A percentile compares a stretch with the other conserved stretches of the same genome.
Evolutionary conservation across 2,329 filamentous ascomycete species (phyloP).

Genomic region (Atkinsonella hypoxylon): DNA sequence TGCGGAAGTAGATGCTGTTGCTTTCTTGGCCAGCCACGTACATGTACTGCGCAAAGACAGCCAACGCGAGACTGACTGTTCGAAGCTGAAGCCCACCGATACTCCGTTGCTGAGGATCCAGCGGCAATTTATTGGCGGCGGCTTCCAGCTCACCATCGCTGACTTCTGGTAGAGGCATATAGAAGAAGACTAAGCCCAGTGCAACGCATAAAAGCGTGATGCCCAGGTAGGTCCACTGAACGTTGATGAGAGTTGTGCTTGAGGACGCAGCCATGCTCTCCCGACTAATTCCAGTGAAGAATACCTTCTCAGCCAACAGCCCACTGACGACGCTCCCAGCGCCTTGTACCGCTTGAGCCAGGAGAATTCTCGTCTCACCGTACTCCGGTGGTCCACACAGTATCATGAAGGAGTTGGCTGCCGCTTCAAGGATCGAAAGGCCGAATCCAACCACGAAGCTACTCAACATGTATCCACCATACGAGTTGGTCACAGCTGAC

Average conservation of each 20-base stretch:
- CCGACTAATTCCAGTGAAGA: conserved; percentile 50
- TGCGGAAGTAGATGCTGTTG: conserved; percentile 47
- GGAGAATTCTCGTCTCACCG: conserved; percentile 60
- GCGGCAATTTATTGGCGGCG: conserved; percentile 33
- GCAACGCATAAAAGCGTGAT: conserved; percentile 63
- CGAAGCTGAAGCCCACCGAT: conserved; percentile 40
- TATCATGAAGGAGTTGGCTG: conserved; percentile 61
- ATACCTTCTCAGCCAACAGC: conserved; percentile 59
- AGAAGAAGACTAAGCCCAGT: conserved; percentile 57
- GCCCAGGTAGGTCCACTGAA: conserved; percentile 79
- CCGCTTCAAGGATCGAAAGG: conserved; percentile 65
- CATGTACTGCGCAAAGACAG: conserved; percentile 63
- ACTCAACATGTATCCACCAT: conserved; percentile 64
- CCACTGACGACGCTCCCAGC: conserved; percentile 61
- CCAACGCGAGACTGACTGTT: conserved; percentile 51
- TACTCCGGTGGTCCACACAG: conserved; percentile 64
- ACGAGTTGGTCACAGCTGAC: conserved; percentile 60
- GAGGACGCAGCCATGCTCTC: conserved; percentile 11
- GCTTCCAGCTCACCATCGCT: conserved; percentile 42
- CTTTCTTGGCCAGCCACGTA: conserved; percentile 67
- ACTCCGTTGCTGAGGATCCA: conserved; percentile 37
- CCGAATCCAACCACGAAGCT: conserved; percentile 68
- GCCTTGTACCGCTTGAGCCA: conserved; percentile 69
- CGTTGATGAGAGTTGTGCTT: conserved; percentile 48
- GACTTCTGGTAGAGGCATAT: conserved; percentile 53